Evolutionary conservation across 257 asterid species (phyloP).

Genomic region (Solanum appendiculatum): DNA sequence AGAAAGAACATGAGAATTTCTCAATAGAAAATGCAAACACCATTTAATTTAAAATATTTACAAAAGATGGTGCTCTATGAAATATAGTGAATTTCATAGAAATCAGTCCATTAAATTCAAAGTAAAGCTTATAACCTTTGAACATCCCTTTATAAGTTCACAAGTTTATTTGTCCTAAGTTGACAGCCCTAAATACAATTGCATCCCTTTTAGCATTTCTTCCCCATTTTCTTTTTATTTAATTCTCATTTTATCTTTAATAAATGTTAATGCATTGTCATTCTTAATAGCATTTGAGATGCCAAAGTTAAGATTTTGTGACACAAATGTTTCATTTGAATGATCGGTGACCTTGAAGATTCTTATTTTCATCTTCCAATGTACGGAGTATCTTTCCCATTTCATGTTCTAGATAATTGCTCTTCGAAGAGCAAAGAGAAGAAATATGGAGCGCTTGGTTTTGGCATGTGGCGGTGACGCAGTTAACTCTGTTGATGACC

Average conservation of each 20-base stretch:
- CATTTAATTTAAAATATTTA: neutral
- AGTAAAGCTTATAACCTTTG: neutral
- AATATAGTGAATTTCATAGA: neutral
- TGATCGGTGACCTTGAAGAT: neutral
- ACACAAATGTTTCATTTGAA: neutral
- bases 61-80: neutral
- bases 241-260: neutral
- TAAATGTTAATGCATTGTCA: neutral
- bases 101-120: neutral
- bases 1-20: neutral
- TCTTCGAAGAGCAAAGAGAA: constrained; percentile 89
- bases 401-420: constrained; percentile 55
- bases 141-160: neutral
- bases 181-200: neutral
- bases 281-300: neutral
- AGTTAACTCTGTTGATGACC: constrained; percentile 91
- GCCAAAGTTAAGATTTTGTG: neutral
- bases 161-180: neutral
- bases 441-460: constrained; percentile 94
- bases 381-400: neutral
- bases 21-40: neutral
- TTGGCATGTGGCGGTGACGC: constrained; percentile 99
- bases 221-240: neutral
- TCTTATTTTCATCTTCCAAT: neutral
- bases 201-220: neutral